Conservation (phyloP, 1,284 basidiomycete genomes). For the Hypsizygus ulmarius region DNA sequence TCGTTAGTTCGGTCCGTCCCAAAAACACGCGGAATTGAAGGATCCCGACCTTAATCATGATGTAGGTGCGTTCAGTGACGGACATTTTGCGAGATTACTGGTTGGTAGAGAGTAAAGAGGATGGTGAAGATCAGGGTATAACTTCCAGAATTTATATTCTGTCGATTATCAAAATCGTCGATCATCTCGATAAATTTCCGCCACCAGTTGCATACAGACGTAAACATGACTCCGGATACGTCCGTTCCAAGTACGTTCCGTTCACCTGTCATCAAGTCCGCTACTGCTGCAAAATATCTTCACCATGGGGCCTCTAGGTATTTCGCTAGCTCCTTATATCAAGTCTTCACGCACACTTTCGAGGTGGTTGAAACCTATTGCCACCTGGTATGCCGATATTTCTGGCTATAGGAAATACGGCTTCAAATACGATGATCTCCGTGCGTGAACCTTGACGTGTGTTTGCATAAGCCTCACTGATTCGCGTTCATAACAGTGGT, state of each 20-base stretch:
- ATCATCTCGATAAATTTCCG: constrained; percentile 29
- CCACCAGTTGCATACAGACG: constrained; percentile 28
- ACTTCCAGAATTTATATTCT: constrained; percentile 23
- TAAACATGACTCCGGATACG: constrained; percentile 36
- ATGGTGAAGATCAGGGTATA: constrained; percentile 32
- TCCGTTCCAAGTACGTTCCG: constrained; percentile 24
- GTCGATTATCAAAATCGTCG: constrained; percentile 24
- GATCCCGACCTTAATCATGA: constrained; percentile 78
- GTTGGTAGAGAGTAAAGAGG: constrained; percentile 21
- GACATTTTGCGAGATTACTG: constrained; percentile 50
- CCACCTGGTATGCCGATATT: constrained; percentile 80
- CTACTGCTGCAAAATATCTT: constrained; percentile 13
- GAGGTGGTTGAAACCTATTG: constrained; percentile 74
- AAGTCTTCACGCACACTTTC: constrained; percentile 67
- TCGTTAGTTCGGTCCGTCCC: constrained; percentile 4
- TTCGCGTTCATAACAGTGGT: constrained; percentile 51
- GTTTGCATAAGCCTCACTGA: constrained; percentile 10
- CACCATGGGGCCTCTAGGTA: constrained; percentile 61
- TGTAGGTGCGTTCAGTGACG: constrained; percentile 75
- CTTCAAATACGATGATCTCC: constrained; percentile 93
- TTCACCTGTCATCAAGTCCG: constrained; percentile 15
- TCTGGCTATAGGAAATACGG: constrained; percentile 89
- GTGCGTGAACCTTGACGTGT: constrained; percentile 43
- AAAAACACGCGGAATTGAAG: not conserved
- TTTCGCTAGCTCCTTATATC: constrained; percentile 78